These are phyloP conservation scores for Colletotrichum tropicicola DNA, from an alignment of 2,329 filamentous ascomycete species.

Conservation along the genomic window DNA sequence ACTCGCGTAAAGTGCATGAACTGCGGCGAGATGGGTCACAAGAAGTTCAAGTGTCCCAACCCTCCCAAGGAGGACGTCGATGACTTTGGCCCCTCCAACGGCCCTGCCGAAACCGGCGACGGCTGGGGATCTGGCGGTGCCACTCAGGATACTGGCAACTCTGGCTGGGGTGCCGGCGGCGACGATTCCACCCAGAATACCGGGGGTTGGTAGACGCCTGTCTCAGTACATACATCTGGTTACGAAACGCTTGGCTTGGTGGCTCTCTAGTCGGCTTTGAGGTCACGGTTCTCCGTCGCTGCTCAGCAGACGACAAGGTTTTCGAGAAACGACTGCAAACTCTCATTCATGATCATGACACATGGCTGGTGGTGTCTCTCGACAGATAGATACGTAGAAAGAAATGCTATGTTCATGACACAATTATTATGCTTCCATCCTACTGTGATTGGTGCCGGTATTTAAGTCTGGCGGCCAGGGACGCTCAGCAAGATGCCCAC, in stretches of 20 bases:
- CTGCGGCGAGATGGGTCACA: constrained; percentile 60
- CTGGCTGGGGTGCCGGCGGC: neutral
- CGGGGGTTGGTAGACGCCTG: constrained; percentile 21
- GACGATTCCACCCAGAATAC: neutral
- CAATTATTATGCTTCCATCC: neutral
- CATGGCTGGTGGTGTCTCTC: constrained; percentile 9
- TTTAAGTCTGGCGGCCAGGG: neutral
- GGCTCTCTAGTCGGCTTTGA: constrained; percentile 17
- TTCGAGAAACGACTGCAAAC: constrained; percentile 10
- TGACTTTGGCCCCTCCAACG: constrained; percentile 17
- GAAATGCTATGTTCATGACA: constrained; percentile 3
- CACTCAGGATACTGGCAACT: neutral
- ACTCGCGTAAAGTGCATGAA: constrained; percentile 67
- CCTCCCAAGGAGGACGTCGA: constrained; percentile 38
- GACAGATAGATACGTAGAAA: neutral
- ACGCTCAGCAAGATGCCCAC: too few relatives aligned
- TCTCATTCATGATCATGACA: neutral
- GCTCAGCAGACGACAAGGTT: constrained; percentile 19
- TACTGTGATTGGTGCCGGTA: neutral
- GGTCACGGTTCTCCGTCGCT: constrained; percentile 22
- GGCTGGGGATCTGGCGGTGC: constrained; percentile 5
- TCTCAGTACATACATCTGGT: neutral
- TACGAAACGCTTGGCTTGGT: neutral
- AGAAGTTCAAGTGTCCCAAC: constrained; percentile 48
- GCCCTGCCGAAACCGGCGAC: constrained; percentile 10